Conservation (phyloP, 2,329 filamentous ascomycete genomes). For the Phoma sp. region DNA sequence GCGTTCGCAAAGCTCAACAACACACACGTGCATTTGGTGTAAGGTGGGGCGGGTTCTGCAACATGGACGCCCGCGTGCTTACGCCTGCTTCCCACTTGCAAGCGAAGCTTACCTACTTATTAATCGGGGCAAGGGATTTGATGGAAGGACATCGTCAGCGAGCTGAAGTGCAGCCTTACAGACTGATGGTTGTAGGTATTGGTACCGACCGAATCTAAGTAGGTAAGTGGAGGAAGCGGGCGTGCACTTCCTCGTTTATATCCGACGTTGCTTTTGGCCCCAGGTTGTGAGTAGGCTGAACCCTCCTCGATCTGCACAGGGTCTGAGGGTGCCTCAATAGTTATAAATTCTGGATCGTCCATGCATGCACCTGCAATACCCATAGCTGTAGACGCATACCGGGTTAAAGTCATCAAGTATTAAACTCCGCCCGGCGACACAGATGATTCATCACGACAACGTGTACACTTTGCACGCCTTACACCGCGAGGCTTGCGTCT, state of each 20-base stretch:
- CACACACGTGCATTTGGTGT: not conserved
- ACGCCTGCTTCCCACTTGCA: not conserved
- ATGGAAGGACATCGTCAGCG: constrained; percentile 1
- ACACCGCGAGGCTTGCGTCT: constrained; percentile 4
- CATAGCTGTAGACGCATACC: not conserved
- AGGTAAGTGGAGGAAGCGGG: constrained; percentile 6
- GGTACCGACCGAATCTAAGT: not conserved
- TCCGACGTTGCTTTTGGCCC: not conserved
- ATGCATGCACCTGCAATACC: constrained; percentile 5
- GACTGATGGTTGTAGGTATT: not conserved
- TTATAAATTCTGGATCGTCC: not conserved
- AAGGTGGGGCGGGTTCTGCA: not conserved
- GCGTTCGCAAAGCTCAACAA: not conserved
- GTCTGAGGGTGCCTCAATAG: not conserved
- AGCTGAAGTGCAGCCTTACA: constrained; percentile 2
- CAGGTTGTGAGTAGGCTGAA: not conserved
- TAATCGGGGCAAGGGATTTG: not conserved
- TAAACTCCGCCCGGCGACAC: not conserved
- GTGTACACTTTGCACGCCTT: constrained; percentile 1
- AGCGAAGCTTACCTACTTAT: not conserved
- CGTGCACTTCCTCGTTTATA: not conserved
- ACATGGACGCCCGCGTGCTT: constrained; percentile 1
- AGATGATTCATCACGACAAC: constrained; percentile 6
- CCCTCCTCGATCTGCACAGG: constrained; percentile 9
- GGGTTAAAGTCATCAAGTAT: not conserved